Percentiles rank a stretch among this genome's conserved stretches.
phyloP scores from a whole-genome alignment of 1,284 basidiomycete genomes.

The Phenoliferia sp. region DNA sequence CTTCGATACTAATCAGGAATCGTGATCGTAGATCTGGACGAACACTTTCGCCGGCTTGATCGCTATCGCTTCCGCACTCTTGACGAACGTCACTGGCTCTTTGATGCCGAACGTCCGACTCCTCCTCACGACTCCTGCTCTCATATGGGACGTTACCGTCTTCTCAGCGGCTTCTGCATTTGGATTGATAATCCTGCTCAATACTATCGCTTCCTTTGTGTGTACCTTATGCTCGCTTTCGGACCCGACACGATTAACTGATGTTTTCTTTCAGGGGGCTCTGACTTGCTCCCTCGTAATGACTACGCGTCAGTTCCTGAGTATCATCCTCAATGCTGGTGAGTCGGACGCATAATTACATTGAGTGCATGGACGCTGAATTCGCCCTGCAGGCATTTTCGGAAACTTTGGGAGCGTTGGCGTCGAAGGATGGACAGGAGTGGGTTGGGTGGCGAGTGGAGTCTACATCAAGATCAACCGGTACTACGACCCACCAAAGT shows the following conservation, averaged over 20 bases:
- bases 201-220: conserved; percentile 35
- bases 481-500: conserved; percentile 25
- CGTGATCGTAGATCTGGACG: conserved; percentile 25
- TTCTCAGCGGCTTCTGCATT: conserved; percentile 32
- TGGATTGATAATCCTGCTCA: conserved; percentile 35
- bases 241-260: background rate
- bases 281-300: conserved; percentile 27
- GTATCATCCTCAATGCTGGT: conserved; percentile 36
- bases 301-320: conserved; percentile 36
- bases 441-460: conserved; percentile 30
- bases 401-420: conserved; percentile 32
- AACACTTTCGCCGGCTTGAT: conserved; percentile 32
- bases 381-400: conserved; percentile 14
- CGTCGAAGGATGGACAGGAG: conserved; percentile 26
- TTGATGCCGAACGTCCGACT: conserved; percentile 24
- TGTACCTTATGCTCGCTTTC: background rate
- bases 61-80: conserved; percentile 18
- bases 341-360: conserved; percentile 16
- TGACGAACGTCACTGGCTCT: conserved; percentile 22
- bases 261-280: conserved; percentile 12
- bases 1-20: too few relatives aligned
- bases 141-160: conserved; percentile 30
- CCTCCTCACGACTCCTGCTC: conserved; percentile 10
- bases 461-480: conserved; percentile 34
- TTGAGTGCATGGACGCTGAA: conserved; percentile 26